Evolutionary conservation across 495 filamentous ascomycete species (phyloP), one percentile per base, ranked within the genome.

Genomic region (Penicillium bialowiezense): DNA sequence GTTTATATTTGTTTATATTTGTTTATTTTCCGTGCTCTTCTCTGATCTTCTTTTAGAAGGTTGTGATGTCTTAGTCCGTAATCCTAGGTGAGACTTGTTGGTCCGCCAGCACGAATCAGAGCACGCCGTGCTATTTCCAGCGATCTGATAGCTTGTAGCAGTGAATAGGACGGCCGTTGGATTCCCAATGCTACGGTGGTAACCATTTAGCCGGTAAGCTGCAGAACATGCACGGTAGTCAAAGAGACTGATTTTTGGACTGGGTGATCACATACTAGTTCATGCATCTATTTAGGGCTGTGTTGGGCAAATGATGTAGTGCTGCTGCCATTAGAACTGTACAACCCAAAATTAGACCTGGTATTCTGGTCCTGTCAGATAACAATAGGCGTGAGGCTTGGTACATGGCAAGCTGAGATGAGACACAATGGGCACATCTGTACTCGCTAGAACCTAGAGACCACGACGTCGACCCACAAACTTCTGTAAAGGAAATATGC

Each of bases 381-480:
- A 53, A 53, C 15, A 21, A 48, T 53, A 41, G 39, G 34, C 21
- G 31, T 28, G 32, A 35, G 15, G n/a, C 37, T 12, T 32, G 28
- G 20, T 43, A 56, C 28, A 44, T 41, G 19, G 37, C 29, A 41
- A 41, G 31, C 54, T 48, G 50, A 44, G 20, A 40, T 52, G 49
- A 49, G 43, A 39, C 26, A 42, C 24, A 35, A 26, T 32, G 50
- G 48, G 10, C 41, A 26, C 28, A 35, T 35, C 33, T 48, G 53
- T 36, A 36, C 39, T 26, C 37, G 10, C 28, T 17, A 33, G 45
- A 41, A 43, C 21, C 7, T n/a, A 7, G 18, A 33, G 48, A 10
- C 8, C 19, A 32, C 17, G 17, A n/a, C 21, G 38, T 26, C 32
- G 50, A 34, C 33, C 31, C 26, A 38, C 45, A 24, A 20, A 21